Base-by-base conservation (phyloP, 2,329 filamentous ascomycete genomes). In the Clonostachys chloroleuca region DNA sequence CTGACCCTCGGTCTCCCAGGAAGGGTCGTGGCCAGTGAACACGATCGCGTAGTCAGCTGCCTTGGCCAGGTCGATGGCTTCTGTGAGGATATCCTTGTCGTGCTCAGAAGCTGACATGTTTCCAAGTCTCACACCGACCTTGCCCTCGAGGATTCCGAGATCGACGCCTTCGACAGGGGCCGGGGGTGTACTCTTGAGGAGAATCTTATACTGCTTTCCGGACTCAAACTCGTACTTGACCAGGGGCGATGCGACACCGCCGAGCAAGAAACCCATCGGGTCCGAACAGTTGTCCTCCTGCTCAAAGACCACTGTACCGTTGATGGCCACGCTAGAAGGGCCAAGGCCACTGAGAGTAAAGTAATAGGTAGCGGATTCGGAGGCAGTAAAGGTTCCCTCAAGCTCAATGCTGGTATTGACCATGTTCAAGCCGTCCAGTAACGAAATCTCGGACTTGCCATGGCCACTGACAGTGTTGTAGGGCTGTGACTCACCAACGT, bases 11-110 rank as follows among this genome's bases (percentile, higher is more conserved):
- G 60, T 62, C 39, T 67, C 64, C 54, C 60, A 59, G 10, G 62
- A 54, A 2, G 58, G 73, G 49, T 85, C 84, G 30, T 86, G 69
- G 4, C 84, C 84, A 3, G 80, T 78, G 35, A 62, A 61, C 0
- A 60, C 55, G 49, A 84, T 39, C 14, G 47, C 47, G 8, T 47
- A 42, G 2, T 43, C n/a, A n/a, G 49, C 49, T 7, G 47, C 39
- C 13, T 51, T 45, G 30, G 44, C 42, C 3, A 51, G 42, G 18
- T 51, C 49, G 41, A 49, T 49, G 42, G 49, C 49, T 18, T 39
- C 36, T 6, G 14, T 18, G 36, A 39, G 36, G 36, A 39, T n/a
- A 39, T 39, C 36, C 36, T 39, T n/a, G 36, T 39, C 36, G 36
- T 39, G 36, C 14, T n/a, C 14, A 8, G 17, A 18, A 1, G 14